A percentile compares a stretch with the other conserved stretches of the same genome.
phyloP scores from a whole-genome alignment of 768 basidiomycete species.

The Serendipita sp. region DNA sequence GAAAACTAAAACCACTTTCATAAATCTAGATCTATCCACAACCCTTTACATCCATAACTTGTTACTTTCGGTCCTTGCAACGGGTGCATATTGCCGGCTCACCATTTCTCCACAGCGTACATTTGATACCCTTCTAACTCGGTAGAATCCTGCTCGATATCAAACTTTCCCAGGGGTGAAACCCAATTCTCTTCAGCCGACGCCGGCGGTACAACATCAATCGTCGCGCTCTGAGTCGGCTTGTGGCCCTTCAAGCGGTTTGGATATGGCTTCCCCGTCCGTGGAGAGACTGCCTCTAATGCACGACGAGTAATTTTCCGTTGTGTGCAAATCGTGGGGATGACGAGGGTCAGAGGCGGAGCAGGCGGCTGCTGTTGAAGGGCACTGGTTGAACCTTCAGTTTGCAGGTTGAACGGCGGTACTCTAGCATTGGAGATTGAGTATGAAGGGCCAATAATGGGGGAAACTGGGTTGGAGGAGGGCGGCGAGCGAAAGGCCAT shows the following conservation, averaged over 20 bases:
- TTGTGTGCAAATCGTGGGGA: not conserved
- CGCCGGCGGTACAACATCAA: not conserved
- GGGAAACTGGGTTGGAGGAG: slow-evolving; percentile 2
- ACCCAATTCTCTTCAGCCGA: slow-evolving; percentile 24
- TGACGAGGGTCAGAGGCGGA: not conserved
- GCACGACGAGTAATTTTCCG: not conserved
- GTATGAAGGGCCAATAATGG: not conserved
- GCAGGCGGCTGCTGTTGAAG: not conserved
- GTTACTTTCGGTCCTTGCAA: too few relatives aligned
- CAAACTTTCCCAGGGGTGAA: slow-evolving; percentile 31
- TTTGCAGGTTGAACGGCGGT: not conserved
- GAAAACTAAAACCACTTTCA: slow-evolving; percentile 54
- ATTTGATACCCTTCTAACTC: slow-evolving; percentile 55
- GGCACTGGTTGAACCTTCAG: not conserved
- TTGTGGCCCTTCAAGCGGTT: not conserved
- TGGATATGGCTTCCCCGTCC: not conserved
- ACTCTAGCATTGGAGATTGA: not conserved
- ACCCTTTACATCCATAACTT: too few relatives aligned
- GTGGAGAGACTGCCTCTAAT: slow-evolving; percentile 3
- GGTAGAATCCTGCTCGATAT: slow-evolving; percentile 32
- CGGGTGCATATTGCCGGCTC: too few relatives aligned
- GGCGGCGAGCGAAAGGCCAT: slow-evolving; percentile 2
- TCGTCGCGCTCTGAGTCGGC: slow-evolving; percentile 13
- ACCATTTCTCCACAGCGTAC: slow-evolving; percentile 82
- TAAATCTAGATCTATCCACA: slow-evolving; percentile 43